These are phyloP conservation scores for Wickerhamiella musiphila DNA, from an alignment of 805 yeast species.

Conservation along the genomic window DNA sequence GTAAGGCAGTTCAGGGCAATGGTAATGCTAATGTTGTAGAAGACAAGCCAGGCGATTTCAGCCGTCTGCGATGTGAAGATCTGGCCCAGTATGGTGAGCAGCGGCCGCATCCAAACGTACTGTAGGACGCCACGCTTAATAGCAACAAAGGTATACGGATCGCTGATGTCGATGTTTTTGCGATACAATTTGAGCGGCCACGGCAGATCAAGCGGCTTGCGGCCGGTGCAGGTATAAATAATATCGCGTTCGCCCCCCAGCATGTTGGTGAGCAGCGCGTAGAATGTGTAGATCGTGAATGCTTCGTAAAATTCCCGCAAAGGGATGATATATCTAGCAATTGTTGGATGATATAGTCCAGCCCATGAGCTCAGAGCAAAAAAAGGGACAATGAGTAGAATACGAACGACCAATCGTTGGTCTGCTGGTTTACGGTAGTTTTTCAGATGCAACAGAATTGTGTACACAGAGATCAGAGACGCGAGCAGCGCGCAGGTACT, in stretches of 20 bases:
- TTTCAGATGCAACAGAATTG: conserved; percentile 35
- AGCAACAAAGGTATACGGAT: conserved; percentile 58
- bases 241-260: conserved; percentile 87
- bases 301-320: conserved; percentile 86
- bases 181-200: conserved; percentile 27
- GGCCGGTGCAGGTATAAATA: conserved; percentile 50
- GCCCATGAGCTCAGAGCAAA: conserved; percentile 57
- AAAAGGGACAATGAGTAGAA: conserved; percentile 64
- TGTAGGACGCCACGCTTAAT: conserved; percentile 80
- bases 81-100: conserved; percentile 34
- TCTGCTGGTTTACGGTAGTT: conserved; percentile 82
- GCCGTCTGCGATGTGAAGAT: background rate
- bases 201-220: conserved; percentile 53
- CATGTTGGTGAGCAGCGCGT: conserved; percentile 60
- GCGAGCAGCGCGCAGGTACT: conserved; percentile 17
- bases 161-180: conserved; percentile 59
- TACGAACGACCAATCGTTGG: conserved; percentile 71
- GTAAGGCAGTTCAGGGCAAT: conserved; percentile 73
- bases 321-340: conserved; percentile 17
- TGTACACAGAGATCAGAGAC: conserved; percentile 25
- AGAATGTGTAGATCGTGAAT: conserved; percentile 85
- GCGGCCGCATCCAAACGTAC: conserved; percentile 87
- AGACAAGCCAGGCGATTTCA: no score
- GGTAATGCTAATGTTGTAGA: conserved; percentile 68
- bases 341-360: conserved; percentile 27